Conservation (phyloP, 768 basidiomycete genomes). For the Cubamyces sp. region DNA sequence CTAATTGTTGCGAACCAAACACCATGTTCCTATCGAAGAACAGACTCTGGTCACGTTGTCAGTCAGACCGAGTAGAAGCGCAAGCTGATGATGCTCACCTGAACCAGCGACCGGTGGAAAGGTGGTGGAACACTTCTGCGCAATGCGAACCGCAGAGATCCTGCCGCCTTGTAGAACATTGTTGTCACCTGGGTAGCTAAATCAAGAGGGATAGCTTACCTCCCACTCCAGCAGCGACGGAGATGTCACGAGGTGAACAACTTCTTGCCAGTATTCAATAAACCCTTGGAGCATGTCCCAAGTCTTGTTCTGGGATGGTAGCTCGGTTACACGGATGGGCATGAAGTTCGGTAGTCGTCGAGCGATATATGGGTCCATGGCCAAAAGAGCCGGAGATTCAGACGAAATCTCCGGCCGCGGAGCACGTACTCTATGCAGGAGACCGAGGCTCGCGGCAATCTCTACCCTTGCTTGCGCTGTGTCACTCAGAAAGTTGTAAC, state of each 20-base stretch:
- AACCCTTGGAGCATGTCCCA: slow-evolving; percentile 56
- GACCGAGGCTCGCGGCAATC: slow-evolving; percentile 44
- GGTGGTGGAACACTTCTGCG: slow-evolving; percentile 46
- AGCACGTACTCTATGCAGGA: slow-evolving; percentile 45
- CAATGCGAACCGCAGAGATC: slow-evolving; percentile 48
- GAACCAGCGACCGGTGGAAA: slow-evolving; percentile 65
- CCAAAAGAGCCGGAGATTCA: slow-evolving; percentile 52
- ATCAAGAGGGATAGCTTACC: slow-evolving; percentile 38
- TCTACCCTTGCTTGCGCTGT: slow-evolving; percentile 41
- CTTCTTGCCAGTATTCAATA: slow-evolving; percentile 60
- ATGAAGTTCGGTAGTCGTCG: slow-evolving; percentile 70
- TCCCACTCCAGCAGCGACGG: slow-evolving; percentile 63
- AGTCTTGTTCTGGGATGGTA: slow-evolving; percentile 51
- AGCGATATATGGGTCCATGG: slow-evolving; percentile 69
- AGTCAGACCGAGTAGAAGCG: slow-evolving; percentile 9
- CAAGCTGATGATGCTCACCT: slow-evolving; percentile 44
- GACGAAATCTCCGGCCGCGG: slow-evolving; percentile 42
- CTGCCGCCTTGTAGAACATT: slow-evolving; percentile 44
- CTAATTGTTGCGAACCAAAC: slow-evolving; percentile 51
- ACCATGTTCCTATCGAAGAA: slow-evolving; percentile 62
- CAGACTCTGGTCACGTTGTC: slow-evolving; percentile 45
- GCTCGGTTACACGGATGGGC: slow-evolving; percentile 63
- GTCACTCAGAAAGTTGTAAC: slow-evolving; percentile 44
- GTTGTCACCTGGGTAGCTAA: background rate
- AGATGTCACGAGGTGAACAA: slow-evolving; percentile 48